These are phyloP conservation scores for Colletotrichum sojae DNA, from an alignment of 2,329 filamentous ascomycete species.

Conservation along the genomic window DNA sequence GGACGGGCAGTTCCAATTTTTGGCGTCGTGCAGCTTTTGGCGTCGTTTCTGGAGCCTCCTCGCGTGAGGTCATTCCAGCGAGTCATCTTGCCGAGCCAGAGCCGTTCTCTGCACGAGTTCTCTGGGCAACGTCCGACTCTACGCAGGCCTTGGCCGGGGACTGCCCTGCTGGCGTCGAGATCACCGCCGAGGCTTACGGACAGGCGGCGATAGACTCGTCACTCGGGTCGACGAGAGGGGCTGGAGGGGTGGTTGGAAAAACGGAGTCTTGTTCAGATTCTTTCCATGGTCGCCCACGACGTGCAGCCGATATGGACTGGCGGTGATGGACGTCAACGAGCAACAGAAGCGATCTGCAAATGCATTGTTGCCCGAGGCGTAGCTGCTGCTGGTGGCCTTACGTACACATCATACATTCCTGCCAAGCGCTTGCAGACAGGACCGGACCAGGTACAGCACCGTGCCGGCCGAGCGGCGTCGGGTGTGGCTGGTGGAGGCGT, in stretches of 20 bases:
- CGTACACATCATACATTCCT: not conserved
- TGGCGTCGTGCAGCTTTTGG: constrained; percentile 31
- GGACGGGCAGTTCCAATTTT: constrained; percentile 15
- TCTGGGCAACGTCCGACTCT: constrained; percentile 26
- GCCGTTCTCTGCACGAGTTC: constrained; percentile 3
- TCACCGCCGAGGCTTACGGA: constrained; percentile 31
- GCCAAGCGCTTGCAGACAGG: not conserved
- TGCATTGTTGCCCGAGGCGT: constrained; percentile 14
- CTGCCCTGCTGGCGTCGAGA: constrained; percentile 29
- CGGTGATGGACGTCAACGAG: constrained; percentile 31
- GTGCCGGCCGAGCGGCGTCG: not conserved
- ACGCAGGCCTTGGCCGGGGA: constrained; percentile 10
- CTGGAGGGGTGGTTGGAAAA: constrained; percentile 37
- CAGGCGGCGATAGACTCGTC: not conserved
- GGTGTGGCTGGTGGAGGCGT: constrained; percentile 1
- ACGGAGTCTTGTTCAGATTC: constrained; percentile 38
- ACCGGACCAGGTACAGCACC: not conserved
- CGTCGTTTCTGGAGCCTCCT: constrained; percentile 26
- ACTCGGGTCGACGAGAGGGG: constrained; percentile 19
- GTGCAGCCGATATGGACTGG: constrained; percentile 31
- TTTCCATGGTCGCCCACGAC: constrained; percentile 38
- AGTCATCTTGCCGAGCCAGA: constrained; percentile 27
- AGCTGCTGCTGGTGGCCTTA: not conserved
- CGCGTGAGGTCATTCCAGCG: constrained; percentile 35
- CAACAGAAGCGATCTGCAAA: constrained; percentile 13